A percentile compares a stretch with the other conserved stretches of the same genome.
phyloP scores from a whole-genome alignment of 768 basidiomycete species.

The Auricularia auricula-judae region DNA sequence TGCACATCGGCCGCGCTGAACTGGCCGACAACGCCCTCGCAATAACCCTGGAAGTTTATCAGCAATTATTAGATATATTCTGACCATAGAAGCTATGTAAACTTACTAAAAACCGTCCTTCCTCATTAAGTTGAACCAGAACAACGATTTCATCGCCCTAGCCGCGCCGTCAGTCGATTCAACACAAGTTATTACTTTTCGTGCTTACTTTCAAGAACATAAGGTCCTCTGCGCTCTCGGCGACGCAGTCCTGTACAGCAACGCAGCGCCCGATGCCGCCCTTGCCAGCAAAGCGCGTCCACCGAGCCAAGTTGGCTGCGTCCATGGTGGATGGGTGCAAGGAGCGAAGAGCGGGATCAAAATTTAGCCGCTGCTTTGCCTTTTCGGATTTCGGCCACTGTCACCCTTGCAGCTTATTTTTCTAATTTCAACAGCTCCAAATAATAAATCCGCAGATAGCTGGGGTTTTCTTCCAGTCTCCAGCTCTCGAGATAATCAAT shows the following conservation, averaged over 20 bases:
- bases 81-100: not conserved
- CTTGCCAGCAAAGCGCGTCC: slow-evolving; percentile 77
- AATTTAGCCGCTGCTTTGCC: not conserved
- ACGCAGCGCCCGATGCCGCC: slow-evolving; percentile 78
- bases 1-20: slow-evolving; percentile 54
- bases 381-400: too few species aligned
- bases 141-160: slow-evolving; percentile 76
- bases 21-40: slow-evolving; percentile 77
- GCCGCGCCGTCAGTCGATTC: too few species aligned
- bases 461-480: too few species aligned
- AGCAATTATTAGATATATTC: too few species aligned
- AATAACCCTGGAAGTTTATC: slow-evolving; percentile 49
- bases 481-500: too few species aligned
- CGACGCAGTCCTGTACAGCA: slow-evolving; percentile 64
- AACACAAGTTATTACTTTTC: not conserved
- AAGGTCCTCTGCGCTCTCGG: slow-evolving; percentile 60
- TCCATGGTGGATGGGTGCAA: slow-evolving; percentile 31
- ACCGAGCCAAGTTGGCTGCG: slow-evolving; percentile 58
- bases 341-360: not conserved
- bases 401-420: too few species aligned
- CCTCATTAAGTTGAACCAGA: slow-evolving; percentile 52
- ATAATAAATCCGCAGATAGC: too few species aligned
- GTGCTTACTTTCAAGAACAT: slow-evolving; percentile 76
- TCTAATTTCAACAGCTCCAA: too few species aligned
- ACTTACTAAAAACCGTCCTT: slow-evolving; percentile 54